Base-by-base conservation (phyloP, 2,329 filamentous ascomycete genomes). In the Penicillium brasilianum region DNA sequence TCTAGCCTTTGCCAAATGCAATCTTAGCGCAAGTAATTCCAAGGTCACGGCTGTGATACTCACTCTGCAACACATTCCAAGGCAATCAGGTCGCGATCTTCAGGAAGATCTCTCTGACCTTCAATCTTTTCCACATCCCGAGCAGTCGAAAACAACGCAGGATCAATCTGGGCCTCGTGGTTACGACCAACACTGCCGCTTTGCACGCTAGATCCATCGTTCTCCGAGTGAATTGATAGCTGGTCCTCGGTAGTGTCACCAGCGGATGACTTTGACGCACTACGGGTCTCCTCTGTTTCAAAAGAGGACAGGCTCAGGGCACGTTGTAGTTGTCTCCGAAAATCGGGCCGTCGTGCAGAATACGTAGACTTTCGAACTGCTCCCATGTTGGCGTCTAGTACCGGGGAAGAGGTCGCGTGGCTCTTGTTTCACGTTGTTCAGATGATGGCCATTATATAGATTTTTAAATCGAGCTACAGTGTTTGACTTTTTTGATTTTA, bases 291-390 rank as follows among this genome's bases (percentile, higher is more conserved):
- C 44, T 30, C 44, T 48, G 22, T 48, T 28, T 48, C 11, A 48
- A 48, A 48, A 48, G 44, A 48, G 44, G 44, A 48, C 22, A 48
- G 44, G 44, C 44, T 48, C 11, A 48, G 44, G 44, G 44, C 44
- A 48, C 44, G 44, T 48, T 48, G 11, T 48, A 48, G 14, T 48
- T 48, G 44, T 48, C 44, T 48, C 44, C 22, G 22, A 48, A 48
- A 48, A 48, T 48, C 44, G 22, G 44, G 44, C 44, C 44, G 44
- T 48, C 44, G 44, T 16, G 44, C 11, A 14, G 44, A 16, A 30
- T 48, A 48, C 44, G 44, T 48, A 48, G 44, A 48, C 44, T 48
- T 48, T 30, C 22, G 44, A 48, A 48, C 22, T 48, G 44, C 44
- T 28, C 44, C 44, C 22, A 48, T 48, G 11, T 48, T 48, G 11